Percentiles rank a stretch among this genome's conserved stretches.
phyloP scores from a whole-genome alignment of 164 flowering plant genomes.

The Pachysandra terminalis region DNA sequence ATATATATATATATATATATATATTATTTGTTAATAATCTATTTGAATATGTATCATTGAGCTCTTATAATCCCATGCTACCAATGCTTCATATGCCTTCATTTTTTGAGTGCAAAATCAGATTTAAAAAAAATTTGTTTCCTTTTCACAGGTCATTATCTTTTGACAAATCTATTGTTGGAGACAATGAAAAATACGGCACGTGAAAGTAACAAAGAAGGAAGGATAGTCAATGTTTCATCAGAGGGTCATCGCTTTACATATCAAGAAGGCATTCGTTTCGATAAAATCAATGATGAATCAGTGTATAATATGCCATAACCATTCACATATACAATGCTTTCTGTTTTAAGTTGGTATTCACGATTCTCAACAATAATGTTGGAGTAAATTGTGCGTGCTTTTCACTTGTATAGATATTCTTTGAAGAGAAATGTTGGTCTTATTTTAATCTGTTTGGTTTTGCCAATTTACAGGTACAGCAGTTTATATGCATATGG shows the following conservation, averaged over 20 bases:
- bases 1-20: too few relatives aligned
- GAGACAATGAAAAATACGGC: slow-evolving; percentile 73
- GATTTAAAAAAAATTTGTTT: not conserved
- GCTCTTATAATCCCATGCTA: not conserved
- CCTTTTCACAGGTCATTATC: slow-evolving; percentile 70
- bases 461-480: slow-evolving; percentile 38
- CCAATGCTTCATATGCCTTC: not conserved
- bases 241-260: slow-evolving; percentile 47
- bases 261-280: slow-evolving; percentile 65
- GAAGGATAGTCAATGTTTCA: slow-evolving; percentile 77
- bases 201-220: slow-evolving; percentile 45
- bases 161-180: slow-evolving; percentile 67
- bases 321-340: not conserved
- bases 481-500: slow-evolving; percentile 46
- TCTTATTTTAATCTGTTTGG: not conserved
- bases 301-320: slow-evolving; percentile 32
- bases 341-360: not conserved
- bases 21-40: too few relatives aligned
- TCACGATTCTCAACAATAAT: not conserved
- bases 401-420: slow-evolving; percentile 2
- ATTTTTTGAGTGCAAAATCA: not conserved
- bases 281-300: slow-evolving; percentile 61
- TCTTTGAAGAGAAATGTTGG: not conserved
- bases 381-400: not conserved
- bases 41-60: too few relatives aligned